Percentiles rank a stretch among this genome's conserved stretches.
These are phyloP conservation scores for Mycena latifolia DNA, from an alignment of 768 basidiomycete genomes.

Conservation along the genomic window DNA sequence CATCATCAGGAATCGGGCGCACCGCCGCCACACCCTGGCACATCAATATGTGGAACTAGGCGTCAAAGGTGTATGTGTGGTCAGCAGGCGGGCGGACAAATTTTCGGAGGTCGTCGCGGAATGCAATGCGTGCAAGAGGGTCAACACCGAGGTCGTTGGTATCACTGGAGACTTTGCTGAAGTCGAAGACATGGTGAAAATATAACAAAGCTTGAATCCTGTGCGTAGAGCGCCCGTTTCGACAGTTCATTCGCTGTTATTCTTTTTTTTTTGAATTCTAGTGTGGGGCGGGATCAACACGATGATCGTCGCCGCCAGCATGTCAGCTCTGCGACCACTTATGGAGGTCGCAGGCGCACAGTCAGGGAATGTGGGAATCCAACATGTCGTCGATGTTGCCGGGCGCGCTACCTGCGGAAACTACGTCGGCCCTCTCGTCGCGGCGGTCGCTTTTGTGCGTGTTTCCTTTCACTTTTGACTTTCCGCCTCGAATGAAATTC, in stretches of 20 bases:
- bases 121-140: conserved; percentile 52
- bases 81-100: conserved; percentile 70
- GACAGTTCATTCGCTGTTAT: no score
- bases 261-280: conserved; percentile 47
- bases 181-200: conserved; percentile 73
- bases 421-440: conserved; percentile 76
- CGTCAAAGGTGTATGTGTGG: conserved; percentile 74
- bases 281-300: conserved; percentile 91
- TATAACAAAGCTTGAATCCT: conserved; percentile 66
- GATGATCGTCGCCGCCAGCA: conserved; percentile 83
- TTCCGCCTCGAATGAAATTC: no score
- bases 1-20: conserved; percentile 87
- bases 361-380: conserved; percentile 54
- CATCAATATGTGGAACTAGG: conserved; percentile 80
- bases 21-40: conserved; percentile 76
- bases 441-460: conserved; percentile 80
- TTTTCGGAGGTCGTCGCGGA: conserved; percentile 73
- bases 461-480: background rate
- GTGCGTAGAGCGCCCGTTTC: conserved; percentile 56
- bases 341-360: conserved; percentile 76
- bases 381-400: conserved; percentile 68
- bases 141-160: conserved; percentile 55
- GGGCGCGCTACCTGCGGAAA: conserved; percentile 71
- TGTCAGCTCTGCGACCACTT: conserved; percentile 84
- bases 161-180: conserved; percentile 73